Percentiles rank a stretch among this genome's conserved stretches.
Conservation (phyloP, 345 rosid species). For the Kandelia obovata region DNA sequence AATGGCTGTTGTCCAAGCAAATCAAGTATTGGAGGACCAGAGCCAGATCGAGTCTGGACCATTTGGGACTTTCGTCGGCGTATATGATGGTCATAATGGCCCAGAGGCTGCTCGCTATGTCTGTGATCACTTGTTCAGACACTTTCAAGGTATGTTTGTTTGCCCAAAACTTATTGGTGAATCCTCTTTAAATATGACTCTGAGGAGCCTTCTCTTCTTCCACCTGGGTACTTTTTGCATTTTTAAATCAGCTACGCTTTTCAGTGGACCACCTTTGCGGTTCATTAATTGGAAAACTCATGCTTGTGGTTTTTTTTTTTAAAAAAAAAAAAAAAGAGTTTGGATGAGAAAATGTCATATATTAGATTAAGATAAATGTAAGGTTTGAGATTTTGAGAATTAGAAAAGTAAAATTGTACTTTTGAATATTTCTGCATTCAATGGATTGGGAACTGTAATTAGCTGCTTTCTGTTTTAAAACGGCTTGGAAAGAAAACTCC, state of each 20-base stretch:
- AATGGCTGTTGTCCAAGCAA: slow-evolving; percentile 90
- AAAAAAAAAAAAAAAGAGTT: neutral
- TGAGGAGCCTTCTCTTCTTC: neutral
- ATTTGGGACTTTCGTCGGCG: slow-evolving; percentile 86
- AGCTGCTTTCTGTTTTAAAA: slow-evolving; percentile 9
- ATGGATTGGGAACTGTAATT: slow-evolving; percentile 8
- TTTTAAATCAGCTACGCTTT: slow-evolving; percentile 3
- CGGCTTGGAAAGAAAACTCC: neutral
- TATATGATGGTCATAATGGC: slow-evolving; percentile 93
- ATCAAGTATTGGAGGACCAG: slow-evolving; percentile 81
- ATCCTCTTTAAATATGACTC: neutral
- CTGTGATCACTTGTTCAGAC: slow-evolving; percentile 66
- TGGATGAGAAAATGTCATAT: neutral
- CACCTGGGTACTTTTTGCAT: slow-evolving; percentile 7
- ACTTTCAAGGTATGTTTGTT: slow-evolving; percentile 66
- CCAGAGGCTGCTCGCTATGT: slow-evolving; percentile 85
- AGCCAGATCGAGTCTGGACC: slow-evolving; percentile 88
- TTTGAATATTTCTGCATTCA: neutral
- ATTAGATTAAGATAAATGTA: neutral
- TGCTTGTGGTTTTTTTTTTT: neutral
- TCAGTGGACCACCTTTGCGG: neutral
- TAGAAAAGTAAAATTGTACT: neutral
- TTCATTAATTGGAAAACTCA: slow-evolving; percentile 8
- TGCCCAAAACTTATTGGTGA: neutral
- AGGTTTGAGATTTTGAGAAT: neutral